Evolutionary conservation across 441 rosid genomes (phyloP).

Genomic region (Kokia cookei): DNA sequence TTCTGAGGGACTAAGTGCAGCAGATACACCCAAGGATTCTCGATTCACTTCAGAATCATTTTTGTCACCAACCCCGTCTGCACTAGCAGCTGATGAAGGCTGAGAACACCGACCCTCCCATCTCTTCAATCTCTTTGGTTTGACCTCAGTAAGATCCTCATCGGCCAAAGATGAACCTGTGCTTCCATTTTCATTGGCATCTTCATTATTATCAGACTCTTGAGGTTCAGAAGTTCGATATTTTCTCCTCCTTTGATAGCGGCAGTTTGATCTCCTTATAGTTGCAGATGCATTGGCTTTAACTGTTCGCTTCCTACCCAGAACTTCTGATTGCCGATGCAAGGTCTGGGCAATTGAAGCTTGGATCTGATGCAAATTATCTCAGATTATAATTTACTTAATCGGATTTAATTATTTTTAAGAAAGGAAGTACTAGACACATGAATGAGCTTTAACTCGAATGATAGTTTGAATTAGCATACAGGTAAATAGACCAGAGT

Average conservation of each 20-base stretch:
- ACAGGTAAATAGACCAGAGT: neutral
- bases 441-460: neutral
- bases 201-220: constrained; percentile 54
- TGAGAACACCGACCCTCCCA: constrained; percentile 30
- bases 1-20: constrained; percentile 47
- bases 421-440: neutral
- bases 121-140: constrained; percentile 37
- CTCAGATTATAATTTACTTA: neutral
- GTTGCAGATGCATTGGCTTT: constrained; percentile 34
- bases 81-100: constrained; percentile 34
- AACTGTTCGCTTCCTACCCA: constrained; percentile 44
- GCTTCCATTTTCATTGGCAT: constrained; percentile 44
- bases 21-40: constrained; percentile 44
- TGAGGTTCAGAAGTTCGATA: constrained; percentile 32
- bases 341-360: constrained; percentile 53
- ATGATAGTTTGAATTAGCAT: neutral
- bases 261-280: constrained; percentile 32
- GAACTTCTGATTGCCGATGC: constrained; percentile 57
- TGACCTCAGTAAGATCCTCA: constrained; percentile 37
- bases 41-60: constrained; percentile 41
- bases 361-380: constrained; percentile 49
- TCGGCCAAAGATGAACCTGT: constrained; percentile 49
- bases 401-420: neutral
- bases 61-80: constrained; percentile 40
- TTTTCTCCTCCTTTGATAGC: constrained; percentile 36